phyloP scores from a whole-genome alignment of 1,284 basidiomycete species.

The Schizopora paradoxa region DNA sequence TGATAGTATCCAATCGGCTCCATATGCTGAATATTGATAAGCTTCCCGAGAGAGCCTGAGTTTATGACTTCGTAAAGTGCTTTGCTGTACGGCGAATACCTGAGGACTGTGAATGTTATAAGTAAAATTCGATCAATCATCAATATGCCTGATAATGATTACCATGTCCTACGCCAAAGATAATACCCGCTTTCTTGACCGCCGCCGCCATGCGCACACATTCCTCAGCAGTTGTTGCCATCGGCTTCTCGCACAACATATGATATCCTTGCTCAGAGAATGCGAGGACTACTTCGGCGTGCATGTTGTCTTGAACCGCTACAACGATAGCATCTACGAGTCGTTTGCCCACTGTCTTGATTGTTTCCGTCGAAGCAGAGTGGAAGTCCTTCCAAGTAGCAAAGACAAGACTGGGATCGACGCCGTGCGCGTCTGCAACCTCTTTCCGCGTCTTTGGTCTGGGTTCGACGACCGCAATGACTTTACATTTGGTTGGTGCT shows the following conservation, averaged over 20 bases:
- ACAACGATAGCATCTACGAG: conserved; percentile 79
- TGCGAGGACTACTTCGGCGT: conserved; percentile 64
- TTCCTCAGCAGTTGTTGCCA: conserved; percentile 71
- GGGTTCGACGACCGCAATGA: conserved; percentile 82
- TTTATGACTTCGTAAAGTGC: conserved; percentile 66
- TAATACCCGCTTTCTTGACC: conserved; percentile 57
- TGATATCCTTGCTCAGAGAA: conserved; percentile 80
- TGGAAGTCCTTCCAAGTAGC: conserved; percentile 67
- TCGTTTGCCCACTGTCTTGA: conserved; percentile 54
- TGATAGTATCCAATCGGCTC: conserved; percentile 78
- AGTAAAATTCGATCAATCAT: not conserved
- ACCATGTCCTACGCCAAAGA: conserved; percentile 88
- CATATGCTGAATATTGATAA: conserved; percentile 74
- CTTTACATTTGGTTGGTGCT: conserved; percentile 58
- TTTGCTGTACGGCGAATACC: conserved; percentile 78
- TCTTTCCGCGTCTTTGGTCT: conserved; percentile 56
- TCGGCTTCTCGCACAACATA: conserved; percentile 86
- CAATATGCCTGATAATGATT: conserved; percentile 18
- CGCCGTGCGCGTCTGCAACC: conserved; percentile 49
- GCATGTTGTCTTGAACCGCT: conserved; percentile 73
- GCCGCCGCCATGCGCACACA: conserved; percentile 72
- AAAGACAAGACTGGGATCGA: conserved; percentile 66
- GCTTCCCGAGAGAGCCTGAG: conserved; percentile 65
- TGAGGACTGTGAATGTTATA: conserved; percentile 50
- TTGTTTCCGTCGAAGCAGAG: conserved; percentile 58